Evolutionary conservation across 2,329 filamentous ascomycete genomes (phyloP).

Genomic region (Leptosphaerulina australis): DNA sequence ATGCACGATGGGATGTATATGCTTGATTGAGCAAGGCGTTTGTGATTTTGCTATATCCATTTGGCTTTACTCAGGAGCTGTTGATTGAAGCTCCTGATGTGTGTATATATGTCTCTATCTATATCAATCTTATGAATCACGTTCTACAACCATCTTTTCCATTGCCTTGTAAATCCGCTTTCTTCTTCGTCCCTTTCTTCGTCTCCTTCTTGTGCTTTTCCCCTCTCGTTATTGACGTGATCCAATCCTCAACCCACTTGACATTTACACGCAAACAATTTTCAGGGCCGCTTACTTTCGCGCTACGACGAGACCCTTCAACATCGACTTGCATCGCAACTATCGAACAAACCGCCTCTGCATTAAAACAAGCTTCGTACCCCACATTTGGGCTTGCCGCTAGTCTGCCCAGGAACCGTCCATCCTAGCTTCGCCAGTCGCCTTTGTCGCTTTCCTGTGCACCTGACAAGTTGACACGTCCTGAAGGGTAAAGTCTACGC

Average conservation of each 20-base stretch:
- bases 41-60: slow-evolving; percentile 13
- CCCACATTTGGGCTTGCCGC: too few relatives aligned
- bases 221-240: too few relatives aligned
- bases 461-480: too few relatives aligned
- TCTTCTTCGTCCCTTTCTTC: background rate
- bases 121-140: slow-evolving; percentile 9
- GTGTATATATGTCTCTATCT: slow-evolving; percentile 11
- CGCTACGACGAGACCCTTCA: background rate
- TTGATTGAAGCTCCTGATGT: slow-evolving; percentile 5
- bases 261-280: background rate
- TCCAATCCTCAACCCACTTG: too few relatives aligned
- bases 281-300: background rate
- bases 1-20: background rate
- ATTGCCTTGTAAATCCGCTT: too few relatives aligned
- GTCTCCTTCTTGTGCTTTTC: background rate
- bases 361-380: too few relatives aligned
- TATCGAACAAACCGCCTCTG: too few relatives aligned
- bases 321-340: too few relatives aligned
- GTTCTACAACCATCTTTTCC: background rate
- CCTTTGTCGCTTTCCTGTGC: too few relatives aligned
- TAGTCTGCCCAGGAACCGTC: too few relatives aligned
- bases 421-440: too few relatives aligned
- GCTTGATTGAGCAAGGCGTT: slow-evolving; percentile 8
- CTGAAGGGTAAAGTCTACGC: too few relatives aligned
- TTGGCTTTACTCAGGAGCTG: slow-evolving; percentile 1